Conservation (phyloP, 1,284 basidiomycete genomes). For the Thecaphora thlaspeos region DNA sequence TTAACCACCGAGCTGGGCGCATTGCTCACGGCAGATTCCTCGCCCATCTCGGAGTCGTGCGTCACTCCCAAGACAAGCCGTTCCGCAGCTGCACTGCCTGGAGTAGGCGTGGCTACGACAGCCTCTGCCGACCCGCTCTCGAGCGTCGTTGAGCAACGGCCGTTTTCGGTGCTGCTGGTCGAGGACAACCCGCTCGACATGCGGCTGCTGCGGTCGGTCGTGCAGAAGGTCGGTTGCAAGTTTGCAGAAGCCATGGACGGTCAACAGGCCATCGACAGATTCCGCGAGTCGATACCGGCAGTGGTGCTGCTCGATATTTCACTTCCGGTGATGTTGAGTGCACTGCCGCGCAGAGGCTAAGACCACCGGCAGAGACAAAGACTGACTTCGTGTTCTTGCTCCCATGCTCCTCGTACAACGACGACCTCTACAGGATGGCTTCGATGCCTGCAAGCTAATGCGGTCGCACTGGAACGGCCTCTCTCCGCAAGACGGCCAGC, state of each 20-base stretch:
- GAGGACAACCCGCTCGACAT: conserved; percentile 53
- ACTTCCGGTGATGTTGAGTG: conserved; percentile 18
- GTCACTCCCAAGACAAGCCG: too few species aligned
- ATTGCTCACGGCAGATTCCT: too few species aligned
- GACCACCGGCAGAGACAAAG: too few species aligned
- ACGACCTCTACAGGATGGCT: conserved; percentile 8
- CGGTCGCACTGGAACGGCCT: conserved; percentile 1
- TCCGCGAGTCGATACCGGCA: conserved; percentile 28
- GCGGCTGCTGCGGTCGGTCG: conserved; percentile 34
- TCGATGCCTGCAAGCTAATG: conserved; percentile 7
- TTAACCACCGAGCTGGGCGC: too few species aligned
- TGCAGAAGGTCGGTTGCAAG: conserved; percentile 23
- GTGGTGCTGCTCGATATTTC: conserved; percentile 49
- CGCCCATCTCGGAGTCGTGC: too few species aligned
- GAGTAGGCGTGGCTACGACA: too few species aligned
- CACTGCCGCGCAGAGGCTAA: too few species aligned
- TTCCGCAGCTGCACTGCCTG: too few species aligned
- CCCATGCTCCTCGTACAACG: too few species aligned
- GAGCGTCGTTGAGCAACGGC: background rate
- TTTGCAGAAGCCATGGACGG: conserved; percentile 44
- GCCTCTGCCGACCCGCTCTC: too few species aligned
- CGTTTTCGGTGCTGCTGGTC: conserved; percentile 28
- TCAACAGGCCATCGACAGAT: conserved; percentile 39
- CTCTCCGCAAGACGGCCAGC: too few species aligned
- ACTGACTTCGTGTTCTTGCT: too few species aligned